Conservation (phyloP, 2,329 filamentous ascomycete species). For the Pestalotiopsis sp. region DNA sequence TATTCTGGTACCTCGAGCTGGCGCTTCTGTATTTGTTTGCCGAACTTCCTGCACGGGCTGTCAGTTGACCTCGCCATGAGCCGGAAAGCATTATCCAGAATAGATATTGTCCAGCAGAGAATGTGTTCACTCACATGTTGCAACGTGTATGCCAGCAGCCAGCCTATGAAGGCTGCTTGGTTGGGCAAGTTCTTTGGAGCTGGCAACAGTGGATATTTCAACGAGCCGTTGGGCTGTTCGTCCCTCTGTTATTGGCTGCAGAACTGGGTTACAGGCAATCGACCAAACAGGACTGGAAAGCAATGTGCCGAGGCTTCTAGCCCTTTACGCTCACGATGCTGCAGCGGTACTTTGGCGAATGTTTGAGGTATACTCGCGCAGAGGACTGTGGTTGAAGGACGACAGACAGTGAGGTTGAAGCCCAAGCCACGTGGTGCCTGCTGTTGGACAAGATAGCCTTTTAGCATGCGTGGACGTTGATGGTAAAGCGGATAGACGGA, state of each 20-base stretch:
- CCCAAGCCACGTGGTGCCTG: constrained; percentile 10
- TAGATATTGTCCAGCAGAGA: background rate
- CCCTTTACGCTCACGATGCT: background rate
- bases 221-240: background rate
- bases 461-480: background rate
- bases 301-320: background rate
- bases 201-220: constrained; percentile 13
- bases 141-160: constrained; percentile 26
- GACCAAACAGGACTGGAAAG: background rate
- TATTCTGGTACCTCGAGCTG: constrained; percentile 99
- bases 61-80: constrained; percentile 18
- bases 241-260: background rate
- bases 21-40: constrained; percentile 98
- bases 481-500: constrained; percentile 1
- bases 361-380: background rate
- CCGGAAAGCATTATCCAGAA: background rate
- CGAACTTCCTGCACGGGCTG: constrained; percentile 82
- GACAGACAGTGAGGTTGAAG: background rate
- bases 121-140: constrained; percentile 36
- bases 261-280: background rate
- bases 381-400: background rate
- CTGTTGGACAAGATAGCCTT: constrained; percentile 1
- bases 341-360: background rate
- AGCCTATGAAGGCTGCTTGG: constrained; percentile 27
- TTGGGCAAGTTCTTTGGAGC: constrained; percentile 16